Conservation (phyloP, 2,329 filamentous ascomycete genomes). For the Corinectria fuckeliana region DNA sequence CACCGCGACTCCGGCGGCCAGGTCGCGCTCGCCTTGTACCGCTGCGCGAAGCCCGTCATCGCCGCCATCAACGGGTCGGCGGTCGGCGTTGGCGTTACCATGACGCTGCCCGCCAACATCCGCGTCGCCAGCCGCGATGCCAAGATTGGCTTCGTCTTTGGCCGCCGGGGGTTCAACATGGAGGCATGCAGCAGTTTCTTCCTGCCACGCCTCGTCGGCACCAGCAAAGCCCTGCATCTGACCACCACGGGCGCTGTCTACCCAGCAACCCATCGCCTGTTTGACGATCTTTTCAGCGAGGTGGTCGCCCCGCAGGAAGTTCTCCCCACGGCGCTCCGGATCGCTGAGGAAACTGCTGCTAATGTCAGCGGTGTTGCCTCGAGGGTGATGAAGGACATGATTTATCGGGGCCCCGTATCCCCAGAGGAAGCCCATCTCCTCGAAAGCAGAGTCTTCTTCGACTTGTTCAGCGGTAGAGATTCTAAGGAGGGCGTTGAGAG, state of each 20-base stretch:
- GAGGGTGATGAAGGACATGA: conserved; percentile 73
- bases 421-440: conserved; percentile 75
- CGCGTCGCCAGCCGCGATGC: conserved; percentile 61
- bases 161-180: conserved; percentile 72
- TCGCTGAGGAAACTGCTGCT: conserved; percentile 70
- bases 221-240: conserved; percentile 67
- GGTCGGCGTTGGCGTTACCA: conserved; percentile 67
- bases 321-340: conserved; percentile 66
- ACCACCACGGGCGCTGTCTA: conserved; percentile 72
- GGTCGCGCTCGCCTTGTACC: conserved; percentile 61
- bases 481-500: conserved; percentile 70
- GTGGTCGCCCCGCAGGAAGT: conserved; percentile 66
- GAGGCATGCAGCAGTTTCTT: conserved; percentile 77
- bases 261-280: conserved; percentile 55
- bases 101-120: conserved; percentile 63
- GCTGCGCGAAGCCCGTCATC: conserved; percentile 64
- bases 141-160: conserved; percentile 78
- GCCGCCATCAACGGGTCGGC: conserved; percentile 65
- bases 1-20: conserved; percentile 61
- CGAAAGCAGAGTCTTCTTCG: conserved; percentile 69
- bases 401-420: conserved; percentile 64
- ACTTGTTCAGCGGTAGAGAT: conserved; percentile 64
- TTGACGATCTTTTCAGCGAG: conserved; percentile 70
- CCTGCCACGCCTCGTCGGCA: conserved; percentile 72
- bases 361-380: conserved; percentile 71